These are phyloP conservation scores for Prorocentrum cordatum DNA, from an alignment of 169 alveolate genomes.

Conservation along the genomic window DNA sequence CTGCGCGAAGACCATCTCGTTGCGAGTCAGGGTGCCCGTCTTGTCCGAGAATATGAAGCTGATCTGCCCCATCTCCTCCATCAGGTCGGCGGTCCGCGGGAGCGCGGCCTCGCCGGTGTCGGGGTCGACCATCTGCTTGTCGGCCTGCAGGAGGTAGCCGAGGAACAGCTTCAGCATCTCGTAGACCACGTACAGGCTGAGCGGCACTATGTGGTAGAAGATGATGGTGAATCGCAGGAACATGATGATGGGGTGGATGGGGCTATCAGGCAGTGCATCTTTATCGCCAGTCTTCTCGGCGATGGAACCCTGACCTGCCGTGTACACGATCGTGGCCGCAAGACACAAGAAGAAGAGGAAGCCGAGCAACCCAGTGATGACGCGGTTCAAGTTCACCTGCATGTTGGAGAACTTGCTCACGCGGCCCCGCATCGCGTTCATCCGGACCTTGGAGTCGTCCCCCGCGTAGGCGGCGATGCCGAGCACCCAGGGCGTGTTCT, in stretches of 20 bases:
- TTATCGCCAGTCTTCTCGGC: no score
- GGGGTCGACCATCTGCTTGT: constrained; percentile 3
- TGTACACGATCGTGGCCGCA: no score
- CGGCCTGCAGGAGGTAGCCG: neutral
- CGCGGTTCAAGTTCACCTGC: neutral
- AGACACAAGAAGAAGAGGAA: no score
- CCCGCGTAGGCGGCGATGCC: constrained; percentile 14
- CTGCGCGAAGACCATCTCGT: constrained; percentile 59
- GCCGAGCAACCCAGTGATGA: no score
- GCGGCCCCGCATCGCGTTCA: neutral
- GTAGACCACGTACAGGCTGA: constrained; percentile 1
- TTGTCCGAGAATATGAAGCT: constrained; percentile 47
- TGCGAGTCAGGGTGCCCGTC: constrained; percentile 57
- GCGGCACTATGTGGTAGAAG: constrained; percentile 15
- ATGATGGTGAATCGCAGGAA: neutral
- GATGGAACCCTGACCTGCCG: no score
- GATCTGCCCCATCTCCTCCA: constrained; percentile 65
- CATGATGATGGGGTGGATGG: neutral
- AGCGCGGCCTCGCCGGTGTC: no score
- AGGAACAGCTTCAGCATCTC: constrained; percentile 16
- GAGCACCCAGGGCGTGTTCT: constrained; percentile 14
- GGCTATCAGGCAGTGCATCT: neutral
- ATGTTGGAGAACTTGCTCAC: constrained; percentile 19
- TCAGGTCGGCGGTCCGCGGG: constrained; percentile 54
- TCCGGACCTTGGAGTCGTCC: neutral